phyloP scores from a whole-genome alignment of 352 stramenopile genomes.

The Phytophthora lateralis region DNA sequence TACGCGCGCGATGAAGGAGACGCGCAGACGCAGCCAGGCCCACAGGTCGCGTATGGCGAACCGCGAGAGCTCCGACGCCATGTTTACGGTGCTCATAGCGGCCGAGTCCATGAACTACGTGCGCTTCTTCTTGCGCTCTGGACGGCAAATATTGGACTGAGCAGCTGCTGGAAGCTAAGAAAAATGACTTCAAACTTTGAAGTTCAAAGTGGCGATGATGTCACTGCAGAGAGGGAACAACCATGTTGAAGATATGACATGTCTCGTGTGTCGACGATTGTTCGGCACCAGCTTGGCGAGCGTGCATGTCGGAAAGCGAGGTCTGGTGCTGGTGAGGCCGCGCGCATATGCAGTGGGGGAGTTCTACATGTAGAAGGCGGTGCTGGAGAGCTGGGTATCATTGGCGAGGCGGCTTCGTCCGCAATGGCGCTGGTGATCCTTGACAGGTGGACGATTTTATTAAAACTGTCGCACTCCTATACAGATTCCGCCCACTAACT shows the following conservation, averaged over 20 bases:
- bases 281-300: too few relatives aligned
- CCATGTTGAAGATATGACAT: not conserved
- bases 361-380: too few relatives aligned
- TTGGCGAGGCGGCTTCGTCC: too few relatives aligned
- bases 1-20: slow-evolving; percentile 20
- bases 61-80: slow-evolving; percentile 19
- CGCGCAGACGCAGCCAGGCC: slow-evolving; percentile 18
- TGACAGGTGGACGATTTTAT: too few relatives aligned
- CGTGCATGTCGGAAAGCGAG: too few relatives aligned
- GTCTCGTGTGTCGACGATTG: not conserved
- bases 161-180: not conserved
- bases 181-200: too few relatives aligned
- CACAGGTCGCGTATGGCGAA: slow-evolving; percentile 19
- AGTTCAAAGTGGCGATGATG: not conserved
- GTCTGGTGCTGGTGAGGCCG: too few relatives aligned
- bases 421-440: too few relatives aligned
- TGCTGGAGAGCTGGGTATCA: too few relatives aligned
- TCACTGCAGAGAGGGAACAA: not conserved
- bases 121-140: not conserved
- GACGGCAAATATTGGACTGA: slow-evolving; percentile 19
- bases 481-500: too few relatives aligned
- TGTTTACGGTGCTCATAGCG: not conserved
- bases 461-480: too few relatives aligned
- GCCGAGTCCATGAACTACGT: not conserved
- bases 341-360: too few relatives aligned